Conservation (phyloP, 2,329 filamentous ascomycete species). For the Phyllosticta citribraziliensis region DNA sequence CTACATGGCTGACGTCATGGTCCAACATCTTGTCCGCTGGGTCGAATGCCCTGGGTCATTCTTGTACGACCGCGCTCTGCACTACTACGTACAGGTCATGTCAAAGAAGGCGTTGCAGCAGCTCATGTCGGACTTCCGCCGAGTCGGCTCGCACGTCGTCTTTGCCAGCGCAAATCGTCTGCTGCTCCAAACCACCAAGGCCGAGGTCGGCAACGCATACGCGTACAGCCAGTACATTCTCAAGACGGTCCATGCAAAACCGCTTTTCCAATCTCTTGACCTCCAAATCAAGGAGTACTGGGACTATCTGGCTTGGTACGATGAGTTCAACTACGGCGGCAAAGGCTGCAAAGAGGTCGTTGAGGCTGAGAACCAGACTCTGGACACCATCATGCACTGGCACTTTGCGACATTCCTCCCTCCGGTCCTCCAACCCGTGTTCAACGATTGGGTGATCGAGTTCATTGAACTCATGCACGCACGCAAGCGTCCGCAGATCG, state of each 20-base stretch:
- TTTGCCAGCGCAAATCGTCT: constrained; percentile 86
- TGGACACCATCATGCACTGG: constrained; percentile 97
- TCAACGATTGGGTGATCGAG: constrained; percentile 87
- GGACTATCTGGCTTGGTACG: constrained; percentile 98
- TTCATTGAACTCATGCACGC: constrained; percentile 92
- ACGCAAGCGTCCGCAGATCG: constrained; percentile 56
- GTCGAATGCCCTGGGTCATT: constrained; percentile 88
- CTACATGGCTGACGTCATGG: constrained; percentile 93
- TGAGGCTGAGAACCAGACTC: constrained; percentile 62
- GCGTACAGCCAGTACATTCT: constrained; percentile 97
- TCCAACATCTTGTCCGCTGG: constrained; percentile 95
- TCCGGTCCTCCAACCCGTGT: constrained; percentile 65
- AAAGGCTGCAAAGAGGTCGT: constrained; percentile 79
- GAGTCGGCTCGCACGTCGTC: constrained; percentile 91
- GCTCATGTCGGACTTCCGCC: constrained; percentile 90
- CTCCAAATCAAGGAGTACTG: constrained; percentile 97
- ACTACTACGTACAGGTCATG: constrained; percentile 99
- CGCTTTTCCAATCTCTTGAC: constrained; percentile 93
- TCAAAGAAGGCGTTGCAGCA: constrained; percentile 94
- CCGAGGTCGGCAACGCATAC: constrained; percentile 91
- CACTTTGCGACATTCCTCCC: constrained; percentile 89
- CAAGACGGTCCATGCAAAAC: constrained; percentile 92
- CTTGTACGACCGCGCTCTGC: constrained; percentile 86
- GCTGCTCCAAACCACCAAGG: constrained; percentile 89
- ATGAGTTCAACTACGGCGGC: constrained; percentile 97